phyloP scores from a whole-genome alignment of 768 basidiomycete genomes.

The Hypsizygus marmoreus region DNA sequence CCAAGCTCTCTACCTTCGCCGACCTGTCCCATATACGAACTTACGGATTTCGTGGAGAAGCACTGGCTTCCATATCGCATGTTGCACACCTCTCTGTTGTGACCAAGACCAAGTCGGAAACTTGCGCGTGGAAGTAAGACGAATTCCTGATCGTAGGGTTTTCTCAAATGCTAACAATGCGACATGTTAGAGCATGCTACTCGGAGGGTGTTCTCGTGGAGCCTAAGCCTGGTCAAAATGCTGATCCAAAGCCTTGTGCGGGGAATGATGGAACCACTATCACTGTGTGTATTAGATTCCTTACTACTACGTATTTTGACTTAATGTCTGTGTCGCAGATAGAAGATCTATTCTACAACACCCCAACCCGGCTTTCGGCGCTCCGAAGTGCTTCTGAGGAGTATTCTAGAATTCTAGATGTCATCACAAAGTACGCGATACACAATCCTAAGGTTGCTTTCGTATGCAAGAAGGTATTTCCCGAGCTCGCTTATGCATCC shows the following conservation, averaged over 20 bases:
- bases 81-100: constrained; percentile 86
- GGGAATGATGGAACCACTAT: constrained; percentile 95
- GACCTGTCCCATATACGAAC: constrained; percentile 85
- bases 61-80: constrained; percentile 93
- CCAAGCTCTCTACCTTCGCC: constrained; percentile 84
- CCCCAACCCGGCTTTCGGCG: constrained; percentile 82
- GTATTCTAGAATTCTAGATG: constrained; percentile 87
- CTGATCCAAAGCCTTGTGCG: constrained; percentile 87
- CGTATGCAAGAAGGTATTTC: constrained; percentile 83
- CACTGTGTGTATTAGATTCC: constrained; percentile 50
- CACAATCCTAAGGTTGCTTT: constrained; percentile 91
- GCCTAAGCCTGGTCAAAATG: constrained; percentile 65
- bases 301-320: background rate
- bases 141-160: background rate
- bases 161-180: constrained; percentile 4
- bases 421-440: constrained; percentile 89
- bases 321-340: constrained; percentile 54
- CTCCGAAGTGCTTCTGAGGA: constrained; percentile 87
- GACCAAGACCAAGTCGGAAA: constrained; percentile 84
- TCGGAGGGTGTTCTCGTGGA: constrained; percentile 74
- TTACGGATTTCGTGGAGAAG: constrained; percentile 97
- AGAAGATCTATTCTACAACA: constrained; percentile 95
- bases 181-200: constrained; percentile 70
- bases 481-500: background rate
- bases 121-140: constrained; percentile 88